Evolutionary conservation across 106 monocot genomes (phyloP), one percentile per base, ranked within the genome.

Genomic region (Acanthochlamys bracteata): DNA sequence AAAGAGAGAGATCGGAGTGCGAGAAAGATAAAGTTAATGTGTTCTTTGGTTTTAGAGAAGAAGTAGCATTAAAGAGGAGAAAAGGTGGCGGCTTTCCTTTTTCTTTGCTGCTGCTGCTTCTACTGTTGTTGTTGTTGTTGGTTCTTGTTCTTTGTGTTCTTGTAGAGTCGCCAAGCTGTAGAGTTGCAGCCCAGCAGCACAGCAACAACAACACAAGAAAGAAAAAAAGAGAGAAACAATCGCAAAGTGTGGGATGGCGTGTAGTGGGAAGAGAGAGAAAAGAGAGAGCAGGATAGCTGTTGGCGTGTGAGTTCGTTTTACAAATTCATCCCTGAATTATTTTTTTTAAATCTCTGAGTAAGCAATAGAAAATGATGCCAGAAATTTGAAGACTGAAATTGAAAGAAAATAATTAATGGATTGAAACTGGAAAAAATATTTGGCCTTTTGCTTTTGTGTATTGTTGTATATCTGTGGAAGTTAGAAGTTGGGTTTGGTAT

Each of bases 21-120:
- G 14, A 59, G 26, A 65, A 54, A 72, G 56, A 43, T 49, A 42
- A 51, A 71, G 63, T 22, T 49, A 24, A 8, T 24, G 54, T 62
- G 72, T 55, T 54, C 33, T 33, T 33, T 33, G 61, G 55, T 12
- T 41, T 13, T 41, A 45, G 61, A 61, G 61, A 39, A 57, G 40
- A 39, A n/a, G 15, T 4, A 17, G 61, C 33, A 40, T 43, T 22
- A 45, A 63, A 63, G 63, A 63, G 49, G 12, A 13, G 41, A 43
- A 63, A 63, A 63, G 63, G 63, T 46, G 43, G 45, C 20, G 43
- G 20, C 21, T 63, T 63, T 40, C 41, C 43, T 42, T 20, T 24
- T 45, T 63, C 42, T 46, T 46, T 17, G 39, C 16, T 41, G 11
- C 43, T 21, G 10, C 42, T 63, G 20, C 20, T 12, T 42, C 20